Evolutionary conservation across 2,329 filamentous ascomycete species (phyloP), one percentile per base, ranked within the genome.

Genomic region (Cercospora beticola): DNA sequence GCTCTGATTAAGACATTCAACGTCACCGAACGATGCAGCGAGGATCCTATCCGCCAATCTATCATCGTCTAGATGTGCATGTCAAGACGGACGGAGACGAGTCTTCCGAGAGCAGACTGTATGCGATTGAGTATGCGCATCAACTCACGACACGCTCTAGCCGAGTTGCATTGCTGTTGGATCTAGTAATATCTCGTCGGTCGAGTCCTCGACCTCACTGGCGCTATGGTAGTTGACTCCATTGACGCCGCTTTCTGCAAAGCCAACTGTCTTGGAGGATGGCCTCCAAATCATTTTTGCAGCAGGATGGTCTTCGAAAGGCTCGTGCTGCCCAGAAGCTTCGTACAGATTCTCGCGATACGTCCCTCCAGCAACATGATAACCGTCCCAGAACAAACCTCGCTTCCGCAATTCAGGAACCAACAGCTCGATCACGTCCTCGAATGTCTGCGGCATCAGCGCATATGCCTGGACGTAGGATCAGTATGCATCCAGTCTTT

Each of bases 381-480:
- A 85, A 54, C 83, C 82, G 18, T 84, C 78, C 79, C 81, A 87
- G 76, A 89, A 88, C 5, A 89, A 75, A 0, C 88, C 88, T 23
- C 89, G 82, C 10, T 79, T 80, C 30, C 83, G 84, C 18, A 92
- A 81, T 72, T 91, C 90, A 0, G 89, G 90, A 1, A 92, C 76
- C 6, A 92, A 78, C 1, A 89, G 81, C 28, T 91, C 87, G 49
- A 88, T 85, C 12, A 92, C 87, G 71, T 92, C 89, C 68, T 88
- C 86, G 79, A 91, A 92, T 0, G 88, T 88, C 66, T 87, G 85
- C 0, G 89, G 89, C 73, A 89, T 89, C n/a, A 90, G 79, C 0
- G 87, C 86, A 70, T 92, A 91, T 1, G 87, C 87, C 80, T 79
- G 49, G 46, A 14, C 18, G 5, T 1, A 33, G 16, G 40, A 64